These are phyloP conservation scores for Collybiopsis luxurians DNA, from an alignment of 768 basidiomycete species.

Conservation along the genomic window DNA sequence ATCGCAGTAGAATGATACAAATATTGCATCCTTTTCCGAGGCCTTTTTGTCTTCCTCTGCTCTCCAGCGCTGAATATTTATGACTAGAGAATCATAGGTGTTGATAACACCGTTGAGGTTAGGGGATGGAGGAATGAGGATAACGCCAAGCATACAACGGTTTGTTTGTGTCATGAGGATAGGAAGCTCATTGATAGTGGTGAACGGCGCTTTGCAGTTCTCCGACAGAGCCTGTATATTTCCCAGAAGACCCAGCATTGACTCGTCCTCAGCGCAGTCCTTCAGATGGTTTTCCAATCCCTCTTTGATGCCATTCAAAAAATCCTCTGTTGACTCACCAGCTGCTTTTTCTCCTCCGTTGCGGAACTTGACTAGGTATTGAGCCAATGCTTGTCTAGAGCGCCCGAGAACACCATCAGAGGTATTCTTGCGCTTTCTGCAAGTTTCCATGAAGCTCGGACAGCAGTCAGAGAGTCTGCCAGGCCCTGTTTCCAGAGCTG, in stretches of 20 bases:
- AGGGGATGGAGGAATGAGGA: constrained; percentile 11
- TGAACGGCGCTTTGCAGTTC: constrained; percentile 1
- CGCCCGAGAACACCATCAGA: no score
- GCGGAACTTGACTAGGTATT: no score
- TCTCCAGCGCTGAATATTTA: constrained; percentile 9
- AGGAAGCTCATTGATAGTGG: constrained; percentile 4
- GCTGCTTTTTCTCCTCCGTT: no score
- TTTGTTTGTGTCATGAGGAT: constrained; percentile 2
- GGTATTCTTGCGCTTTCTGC: no score
- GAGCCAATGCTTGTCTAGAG: no score
- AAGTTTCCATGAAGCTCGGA: no score
- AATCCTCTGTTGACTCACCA: no score
- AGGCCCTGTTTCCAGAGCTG: no score
- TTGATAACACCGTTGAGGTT: constrained; percentile 8
- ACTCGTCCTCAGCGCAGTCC: constrained; percentile 9
- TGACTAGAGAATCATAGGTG: constrained; percentile 6
- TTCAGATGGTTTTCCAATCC: constrained; percentile 1
- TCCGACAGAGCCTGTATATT: neutral
- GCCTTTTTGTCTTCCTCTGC: constrained; percentile 10
- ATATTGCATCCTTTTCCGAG: constrained; percentile 1
- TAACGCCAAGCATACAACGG: constrained; percentile 7
- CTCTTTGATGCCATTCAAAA: neutral
- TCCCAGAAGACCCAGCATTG: constrained; percentile 10
- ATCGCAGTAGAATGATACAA: constrained; percentile 10
- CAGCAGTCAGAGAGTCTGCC: no score